Evolutionary conservation across 768 basidiomycete genomes (phyloP), one percentile per base, ranked within the genome.

Genomic region (Lentinus brumalis): DNA sequence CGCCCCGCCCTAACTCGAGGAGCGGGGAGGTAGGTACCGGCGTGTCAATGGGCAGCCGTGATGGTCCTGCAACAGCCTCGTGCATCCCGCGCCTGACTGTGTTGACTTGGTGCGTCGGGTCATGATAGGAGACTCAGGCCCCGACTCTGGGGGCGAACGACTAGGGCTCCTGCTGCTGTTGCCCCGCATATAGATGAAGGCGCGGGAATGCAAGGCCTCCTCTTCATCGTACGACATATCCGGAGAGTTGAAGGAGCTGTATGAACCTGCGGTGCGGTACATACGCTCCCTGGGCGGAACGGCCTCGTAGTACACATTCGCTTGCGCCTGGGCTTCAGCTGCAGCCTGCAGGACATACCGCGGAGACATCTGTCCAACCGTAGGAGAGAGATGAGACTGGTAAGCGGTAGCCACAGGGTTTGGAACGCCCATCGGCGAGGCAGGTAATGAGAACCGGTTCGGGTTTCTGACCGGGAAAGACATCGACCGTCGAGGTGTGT

Each of bases 401-500:
- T 59, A 53, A 2, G 50, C 53, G 15, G 49, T 51, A 29, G 59
- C 59, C n/a, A 64, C 39, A 29, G 51, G 56, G 50, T 60, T 61
- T 8, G 66, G 61, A 29, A 59, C 32, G 50, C 53, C 57, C 14
- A 39, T 38, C 29, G 66, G 53, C 39, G 57, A 18, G 11, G 56
- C 47, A 21, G 64, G 51, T 10, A 62, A 54, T 18, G 64, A 59
- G 50, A 63, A 67, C 32, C 59, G 63, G 50, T 60, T 65, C 38
- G 64, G 57, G 62, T 63, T 60, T 50, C 66, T 64, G 40, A 67
- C 68, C 8, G 75, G 75, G 16, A 75, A 75, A 0, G 75, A 76
- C 54, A 68, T 68, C 6, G 75, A 75, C 35, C 75, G 63, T 38
- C 75, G 71, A 21, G 70, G 71, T 18, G 73, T 65, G 67, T 60